Evolutionary conservation across 2,329 filamentous ascomycete species (phyloP), one percentile per base, ranked within the genome.

Genomic region (Mycosphaerelloides madeirae): DNA sequence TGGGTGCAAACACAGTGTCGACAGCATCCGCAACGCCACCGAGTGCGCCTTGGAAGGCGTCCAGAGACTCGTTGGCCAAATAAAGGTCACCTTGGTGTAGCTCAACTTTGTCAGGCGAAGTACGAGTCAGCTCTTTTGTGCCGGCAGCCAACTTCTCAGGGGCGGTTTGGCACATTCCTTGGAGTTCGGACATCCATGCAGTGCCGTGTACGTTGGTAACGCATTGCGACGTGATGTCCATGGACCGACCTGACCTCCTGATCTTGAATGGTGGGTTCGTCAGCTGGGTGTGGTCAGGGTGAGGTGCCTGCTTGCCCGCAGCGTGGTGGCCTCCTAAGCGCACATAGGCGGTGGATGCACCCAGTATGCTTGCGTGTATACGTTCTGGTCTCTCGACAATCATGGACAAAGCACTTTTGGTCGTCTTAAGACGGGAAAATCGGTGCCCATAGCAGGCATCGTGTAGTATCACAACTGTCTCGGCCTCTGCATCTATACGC

Each of bases 371-470:
- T 3, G 93, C 93, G 56, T 86, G 85, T 52, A 98, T 82, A 47
- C 93, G 78, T 70, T 98, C 93, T 0, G 93, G 93, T 9, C 93
- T 78, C 68, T 98, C 93, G 38, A 98, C 90, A 53, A 98, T 95
- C 44, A 83, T 85, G 58, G 74, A 80, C 1, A 97, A 75, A 13
- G 78, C 77, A 34, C 72, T 76, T 58, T 84, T 84, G 16, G 81
- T 84, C 1, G 88, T 84, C 56, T 85, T 83, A 3, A 88, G 88
- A 34, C 93, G 79, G 9, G 90, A 87, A 66, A 83, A 98, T 16
- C 89, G 83, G 68, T 98, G 93, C 18, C 91, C 90, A 64, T 97
- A 98, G 67, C 91, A 95, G 41, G 85, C 83, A 69, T 98, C 93
- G 59, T 97, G 89, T 2, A 98, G 71, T 22, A 98, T 77, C 36